Percentiles rank a stretch among this genome's conserved stretches.
Evolutionary conservation across 2,329 filamentous ascomycete genomes (phyloP).

Genomic region (Cercospora berteroae): DNA sequence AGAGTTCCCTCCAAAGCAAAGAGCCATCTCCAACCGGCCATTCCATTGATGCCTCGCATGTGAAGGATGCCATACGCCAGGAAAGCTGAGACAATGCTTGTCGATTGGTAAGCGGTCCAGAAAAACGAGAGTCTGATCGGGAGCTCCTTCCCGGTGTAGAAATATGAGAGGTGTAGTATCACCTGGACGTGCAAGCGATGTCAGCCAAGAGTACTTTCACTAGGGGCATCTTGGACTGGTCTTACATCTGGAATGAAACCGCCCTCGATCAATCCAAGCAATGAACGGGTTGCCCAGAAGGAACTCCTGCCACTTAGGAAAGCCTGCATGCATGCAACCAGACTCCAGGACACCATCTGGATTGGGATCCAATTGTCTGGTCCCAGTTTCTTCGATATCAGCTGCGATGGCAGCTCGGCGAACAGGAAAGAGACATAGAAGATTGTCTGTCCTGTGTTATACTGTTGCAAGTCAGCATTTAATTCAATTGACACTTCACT

Average conservation of each 20-base stretch:
- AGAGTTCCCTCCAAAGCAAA: conserved; percentile 58
- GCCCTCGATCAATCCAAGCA: conserved; percentile 45
- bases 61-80: conserved; percentile 57
- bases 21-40: conserved; percentile 55
- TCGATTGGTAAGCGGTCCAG: conserved; percentile 63
- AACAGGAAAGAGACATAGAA: conserved; percentile 83
- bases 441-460: conserved; percentile 50
- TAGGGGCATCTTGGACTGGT: conserved; percentile 34
- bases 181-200: conserved; percentile 6
- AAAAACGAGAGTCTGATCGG: conserved; percentile 68
- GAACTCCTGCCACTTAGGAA: conserved; percentile 36
- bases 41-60: conserved; percentile 44
- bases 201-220: conserved; percentile 51
- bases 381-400: conserved; percentile 47
- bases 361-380: conserved; percentile 48
- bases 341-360: conserved; percentile 49
- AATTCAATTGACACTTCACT: neutral
- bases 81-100: conserved; percentile 57
- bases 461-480: neutral
- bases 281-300: conserved; percentile 42
- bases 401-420: conserved; percentile 39
- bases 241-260: conserved; percentile 63
- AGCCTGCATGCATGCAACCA: conserved; percentile 42
- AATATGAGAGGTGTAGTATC: conserved; percentile 71
- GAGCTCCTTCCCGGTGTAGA: conserved; percentile 67